Evolutionary conservation across 2,329 filamentous ascomycete species (phyloP).

Genomic region (Epichloe scottii): DNA sequence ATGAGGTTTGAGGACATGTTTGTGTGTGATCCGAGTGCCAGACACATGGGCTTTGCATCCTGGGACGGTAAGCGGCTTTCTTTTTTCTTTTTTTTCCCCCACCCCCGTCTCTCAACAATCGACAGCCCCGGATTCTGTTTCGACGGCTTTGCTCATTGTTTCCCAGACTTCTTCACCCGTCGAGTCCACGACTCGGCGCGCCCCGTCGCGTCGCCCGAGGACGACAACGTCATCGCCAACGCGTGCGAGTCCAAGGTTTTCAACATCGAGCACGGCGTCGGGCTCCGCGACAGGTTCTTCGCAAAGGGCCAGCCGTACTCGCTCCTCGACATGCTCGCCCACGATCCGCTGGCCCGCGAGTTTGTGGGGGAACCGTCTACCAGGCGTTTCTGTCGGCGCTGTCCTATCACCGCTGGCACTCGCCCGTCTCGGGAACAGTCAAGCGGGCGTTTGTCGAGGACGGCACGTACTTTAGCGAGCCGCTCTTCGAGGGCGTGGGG

Average conservation of each 20-base stretch:
- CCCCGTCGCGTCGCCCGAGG: slow-evolving; percentile 43
- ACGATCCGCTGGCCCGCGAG: slow-evolving; percentile 36
- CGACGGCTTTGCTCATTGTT: background rate
- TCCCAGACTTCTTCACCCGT: slow-evolving; percentile 51
- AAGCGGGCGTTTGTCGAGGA: slow-evolving; percentile 43
- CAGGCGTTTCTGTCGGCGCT: slow-evolving; percentile 57
- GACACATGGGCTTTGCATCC: slow-evolving; percentile 48
- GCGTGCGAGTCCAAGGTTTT: slow-evolving; percentile 52
- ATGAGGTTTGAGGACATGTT: slow-evolving; percentile 48
- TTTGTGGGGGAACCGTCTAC: slow-evolving; percentile 57
- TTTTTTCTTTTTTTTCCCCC: too few species aligned
- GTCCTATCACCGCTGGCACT: slow-evolving; percentile 62
- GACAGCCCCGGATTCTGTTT: too few species aligned
- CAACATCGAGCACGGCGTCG: slow-evolving; percentile 35
- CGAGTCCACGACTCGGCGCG: slow-evolving; percentile 38
- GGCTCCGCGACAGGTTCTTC: slow-evolving; percentile 51
- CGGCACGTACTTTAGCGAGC: slow-evolving; percentile 58
- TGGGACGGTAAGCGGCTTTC: slow-evolving; percentile 42
- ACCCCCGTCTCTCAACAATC: too few species aligned
- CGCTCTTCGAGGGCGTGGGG: slow-evolving; percentile 25
- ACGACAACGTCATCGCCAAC: slow-evolving; percentile 44
- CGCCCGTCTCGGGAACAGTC: slow-evolving; percentile 51
- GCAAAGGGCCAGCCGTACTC: slow-evolving; percentile 59
- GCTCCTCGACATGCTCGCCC: slow-evolving; percentile 47
- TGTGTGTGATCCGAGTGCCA: slow-evolving; percentile 40